Percentiles rank a stretch among this genome's conserved stretches.
Conservation (phyloP, 2,329 filamentous ascomycete genomes). For the Dendryphion nanum region DNA sequence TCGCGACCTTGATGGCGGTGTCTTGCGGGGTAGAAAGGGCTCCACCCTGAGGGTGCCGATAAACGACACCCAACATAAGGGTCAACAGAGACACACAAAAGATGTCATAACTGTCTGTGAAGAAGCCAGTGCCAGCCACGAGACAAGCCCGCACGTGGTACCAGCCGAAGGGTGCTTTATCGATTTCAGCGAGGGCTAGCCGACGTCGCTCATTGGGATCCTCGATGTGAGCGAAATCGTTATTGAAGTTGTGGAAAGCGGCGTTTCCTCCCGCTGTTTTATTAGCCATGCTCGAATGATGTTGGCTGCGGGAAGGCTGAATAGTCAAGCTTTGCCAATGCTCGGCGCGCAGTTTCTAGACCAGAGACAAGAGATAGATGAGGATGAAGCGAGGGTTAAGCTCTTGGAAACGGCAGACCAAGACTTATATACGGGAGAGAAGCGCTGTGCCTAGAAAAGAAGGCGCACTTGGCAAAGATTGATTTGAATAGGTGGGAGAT, state of each 20-base stretch:
- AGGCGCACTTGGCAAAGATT: too few species aligned
- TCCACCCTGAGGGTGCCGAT: conserved; percentile 57
- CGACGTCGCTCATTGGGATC: conserved; percentile 37
- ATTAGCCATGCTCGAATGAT: neutral
- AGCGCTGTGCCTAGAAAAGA: too few species aligned
- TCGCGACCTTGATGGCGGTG: conserved; percentile 82
- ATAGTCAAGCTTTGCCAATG: conserved; percentile 3
- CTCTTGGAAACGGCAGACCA: neutral
- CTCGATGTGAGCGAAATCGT: conserved; percentile 20
- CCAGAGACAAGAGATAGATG: neutral
- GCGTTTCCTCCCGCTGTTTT: conserved; percentile 5
- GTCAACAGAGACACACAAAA: conserved; percentile 59
- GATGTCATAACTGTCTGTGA: conserved; percentile 65
- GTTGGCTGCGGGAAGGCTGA: neutral
- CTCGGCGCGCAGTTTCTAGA: too few species aligned
- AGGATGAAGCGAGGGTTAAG: neutral
- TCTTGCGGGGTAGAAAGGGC: conserved; percentile 63
- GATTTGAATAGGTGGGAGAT: too few species aligned
- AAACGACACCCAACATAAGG: conserved; percentile 77
- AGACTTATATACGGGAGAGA: neutral
- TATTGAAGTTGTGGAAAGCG: conserved; percentile 10
- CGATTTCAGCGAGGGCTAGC: conserved; percentile 36
- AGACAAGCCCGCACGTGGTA: conserved; percentile 76
- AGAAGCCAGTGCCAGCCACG: conserved; percentile 83
- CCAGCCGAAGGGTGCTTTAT: conserved; percentile 44